Percentiles rank a stretch among this genome's conserved stretches.
Evolutionary conservation across 139 green algal species (phyloP).

Genomic region (Chlorella sorokiniana): DNA sequence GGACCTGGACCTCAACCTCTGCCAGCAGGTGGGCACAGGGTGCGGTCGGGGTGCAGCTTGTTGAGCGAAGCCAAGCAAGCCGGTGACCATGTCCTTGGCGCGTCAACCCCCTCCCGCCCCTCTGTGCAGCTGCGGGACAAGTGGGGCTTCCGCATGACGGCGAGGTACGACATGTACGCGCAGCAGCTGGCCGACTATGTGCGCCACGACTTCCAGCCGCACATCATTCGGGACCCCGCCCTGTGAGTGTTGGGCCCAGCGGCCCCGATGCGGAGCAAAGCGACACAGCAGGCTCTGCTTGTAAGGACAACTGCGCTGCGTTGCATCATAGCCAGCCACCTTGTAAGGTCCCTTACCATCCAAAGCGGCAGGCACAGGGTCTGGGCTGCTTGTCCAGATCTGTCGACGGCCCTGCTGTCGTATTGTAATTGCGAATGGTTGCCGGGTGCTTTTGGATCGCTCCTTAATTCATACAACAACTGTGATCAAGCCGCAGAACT

Average conservation of each 20-base stretch:
- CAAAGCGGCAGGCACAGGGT: too few relatives aligned
- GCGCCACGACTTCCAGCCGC: conserved; percentile 77
- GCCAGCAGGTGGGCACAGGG: conserved; percentile 75
- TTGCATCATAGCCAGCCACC: too few relatives aligned
- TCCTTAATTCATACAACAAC: too few relatives aligned
- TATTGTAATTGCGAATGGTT: too few relatives aligned
- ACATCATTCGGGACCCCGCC: conserved; percentile 71
- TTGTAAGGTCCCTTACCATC: too few relatives aligned
- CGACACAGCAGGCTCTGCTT: too few relatives aligned
- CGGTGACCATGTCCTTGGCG: neutral
- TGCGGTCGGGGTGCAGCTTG: neutral
- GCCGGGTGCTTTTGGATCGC: too few relatives aligned
- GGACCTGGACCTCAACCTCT: conserved; percentile 94
- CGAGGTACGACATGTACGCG: conserved; percentile 91
- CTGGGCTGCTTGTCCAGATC: too few relatives aligned
- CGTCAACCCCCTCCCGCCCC: neutral
- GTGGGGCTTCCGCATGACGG: conserved; percentile 95
- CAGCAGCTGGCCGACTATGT: conserved; percentile 76
- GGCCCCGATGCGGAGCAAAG: too few relatives aligned
- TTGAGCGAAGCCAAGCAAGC: neutral
- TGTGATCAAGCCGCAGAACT: too few relatives aligned
- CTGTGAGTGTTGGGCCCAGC: neutral
- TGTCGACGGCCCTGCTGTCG: too few relatives aligned
- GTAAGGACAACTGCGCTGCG: too few relatives aligned
- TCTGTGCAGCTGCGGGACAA: conserved; percentile 82